phyloP scores from a whole-genome alignment of 1,284 basidiomycete genomes.

The Rhodotorula sp. region DNA sequence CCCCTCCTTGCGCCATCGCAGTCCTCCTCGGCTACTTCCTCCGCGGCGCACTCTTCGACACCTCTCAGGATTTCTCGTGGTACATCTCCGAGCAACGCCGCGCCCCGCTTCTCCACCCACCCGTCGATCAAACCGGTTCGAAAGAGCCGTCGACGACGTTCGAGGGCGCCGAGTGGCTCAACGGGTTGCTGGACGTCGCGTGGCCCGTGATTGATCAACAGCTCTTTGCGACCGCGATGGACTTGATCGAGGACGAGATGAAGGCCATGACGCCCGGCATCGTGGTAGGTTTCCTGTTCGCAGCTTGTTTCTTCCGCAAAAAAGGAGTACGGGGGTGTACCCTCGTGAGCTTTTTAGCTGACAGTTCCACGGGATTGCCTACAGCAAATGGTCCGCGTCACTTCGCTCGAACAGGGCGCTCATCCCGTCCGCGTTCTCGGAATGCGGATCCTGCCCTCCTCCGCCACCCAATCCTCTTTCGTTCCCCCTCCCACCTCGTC shows the following conservation, averaged over 20 bases:
- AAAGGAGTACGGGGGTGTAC: not conserved
- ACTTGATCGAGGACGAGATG: slow-evolving; percentile 27
- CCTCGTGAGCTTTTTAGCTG: no score
- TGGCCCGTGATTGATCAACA: slow-evolving; percentile 24
- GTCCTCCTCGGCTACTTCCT: not conserved
- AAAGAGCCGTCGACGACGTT: not conserved
- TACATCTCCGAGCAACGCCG: not conserved
- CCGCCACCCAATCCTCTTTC: not conserved
- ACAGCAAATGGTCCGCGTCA: slow-evolving; percentile 12
- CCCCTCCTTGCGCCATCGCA: not conserved
- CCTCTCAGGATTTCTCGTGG: slow-evolving; percentile 4
- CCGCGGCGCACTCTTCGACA: not conserved
- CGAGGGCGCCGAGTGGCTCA: slow-evolving; percentile 24
- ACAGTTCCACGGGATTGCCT: no score
- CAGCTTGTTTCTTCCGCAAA: not conserved
- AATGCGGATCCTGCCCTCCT: slow-evolving; percentile 19
- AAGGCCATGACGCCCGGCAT: slow-evolving; percentile 5
- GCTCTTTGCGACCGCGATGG: slow-evolving; percentile 13
- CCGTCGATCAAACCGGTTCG: not conserved
- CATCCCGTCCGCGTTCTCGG: slow-evolving; percentile 15
- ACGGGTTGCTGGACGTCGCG: slow-evolving; percentile 1
- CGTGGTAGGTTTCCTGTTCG: not conserved
- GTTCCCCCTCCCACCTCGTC: no score
- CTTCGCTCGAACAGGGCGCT: slow-evolving; percentile 8
- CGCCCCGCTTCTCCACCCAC: not conserved